phyloP scores from a whole-genome alignment of 805 yeast species.

The Candida nemodendra region DNA sequence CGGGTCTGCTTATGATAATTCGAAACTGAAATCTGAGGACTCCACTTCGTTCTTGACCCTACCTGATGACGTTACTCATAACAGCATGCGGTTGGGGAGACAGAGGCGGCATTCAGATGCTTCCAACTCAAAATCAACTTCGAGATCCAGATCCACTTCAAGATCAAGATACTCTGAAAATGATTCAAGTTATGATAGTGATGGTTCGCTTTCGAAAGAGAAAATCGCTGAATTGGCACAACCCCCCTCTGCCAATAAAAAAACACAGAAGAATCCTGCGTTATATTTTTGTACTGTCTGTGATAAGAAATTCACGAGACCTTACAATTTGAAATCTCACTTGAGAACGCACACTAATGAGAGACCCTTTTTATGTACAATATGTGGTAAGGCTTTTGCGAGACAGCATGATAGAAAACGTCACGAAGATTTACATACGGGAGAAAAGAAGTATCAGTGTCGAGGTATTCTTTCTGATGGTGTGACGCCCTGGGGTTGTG shows the following conservation, averaged over 20 bases:
- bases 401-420: slow-evolving; percentile 75
- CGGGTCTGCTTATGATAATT: not conserved
- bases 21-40: slow-evolving; percentile 34
- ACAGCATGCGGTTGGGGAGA: slow-evolving; percentile 40
- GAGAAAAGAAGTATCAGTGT: slow-evolving; percentile 73
- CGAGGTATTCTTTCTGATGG: slow-evolving; percentile 62
- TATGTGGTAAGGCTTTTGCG: slow-evolving; percentile 81
- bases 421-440: slow-evolving; percentile 74
- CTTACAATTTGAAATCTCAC: slow-evolving; percentile 90
- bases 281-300: slow-evolving; percentile 79
- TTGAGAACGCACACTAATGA: slow-evolving; percentile 87
- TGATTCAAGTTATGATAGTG: slow-evolving; percentile 33
- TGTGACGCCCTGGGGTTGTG: slow-evolving; percentile 68
- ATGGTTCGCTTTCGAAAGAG: slow-evolving; percentile 41
- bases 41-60: slow-evolving; percentile 20
- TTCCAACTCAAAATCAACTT: slow-evolving; percentile 31
- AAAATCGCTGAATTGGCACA: slow-evolving; percentile 66
- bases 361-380: slow-evolving; percentile 68
- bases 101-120: slow-evolving; percentile 32
- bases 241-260: slow-evolving; percentile 45
- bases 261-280: slow-evolving; percentile 70
- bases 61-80: slow-evolving; percentile 31
- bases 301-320: slow-evolving; percentile 84
- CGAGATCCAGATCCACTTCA: slow-evolving; percentile 31
- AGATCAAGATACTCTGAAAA: slow-evolving; percentile 22